A percentile compares a stretch with the other conserved stretches of the same genome.
Conservation (phyloP, 192 early-diverging fungal species). For the Coemansia sp. region DNA sequence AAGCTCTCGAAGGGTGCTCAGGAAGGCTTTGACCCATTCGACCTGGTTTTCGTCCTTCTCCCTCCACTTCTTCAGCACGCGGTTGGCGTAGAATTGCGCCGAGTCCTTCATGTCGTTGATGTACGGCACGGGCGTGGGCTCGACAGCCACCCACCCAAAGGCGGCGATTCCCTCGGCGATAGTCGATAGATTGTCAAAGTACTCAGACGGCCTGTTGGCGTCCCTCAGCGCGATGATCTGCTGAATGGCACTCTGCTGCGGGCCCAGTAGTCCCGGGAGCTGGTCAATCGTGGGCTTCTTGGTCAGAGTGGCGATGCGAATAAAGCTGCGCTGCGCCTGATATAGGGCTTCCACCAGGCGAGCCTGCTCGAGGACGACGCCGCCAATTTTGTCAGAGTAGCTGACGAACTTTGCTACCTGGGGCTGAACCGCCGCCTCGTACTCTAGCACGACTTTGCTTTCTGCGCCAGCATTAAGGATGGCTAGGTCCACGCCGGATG, state of each 20-base stretch:
- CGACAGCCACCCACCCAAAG: conserved; percentile 91
- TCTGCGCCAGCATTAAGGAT: conserved; percentile 39
- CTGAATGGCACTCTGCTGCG: conserved; percentile 71
- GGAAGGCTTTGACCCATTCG: conserved; percentile 82
- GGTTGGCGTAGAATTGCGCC: conserved; percentile 91
- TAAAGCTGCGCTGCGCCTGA: conserved; percentile 73
- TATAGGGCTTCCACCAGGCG: conserved; percentile 62
- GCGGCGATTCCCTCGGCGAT: conserved; percentile 90
- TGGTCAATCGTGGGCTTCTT: conserved; percentile 76
- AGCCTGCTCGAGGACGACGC: conserved; percentile 68
- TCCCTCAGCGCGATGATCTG: conserved; percentile 73
- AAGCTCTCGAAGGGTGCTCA: conserved; percentile 72
- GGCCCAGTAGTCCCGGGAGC: conserved; percentile 67
- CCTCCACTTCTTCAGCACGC: conserved; percentile 87
- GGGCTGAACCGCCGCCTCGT: conserved; percentile 56
- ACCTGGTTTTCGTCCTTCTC: conserved; percentile 87
- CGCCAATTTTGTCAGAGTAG: conserved; percentile 58
- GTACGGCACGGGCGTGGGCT: conserved; percentile 85
- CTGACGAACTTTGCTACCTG: conserved; percentile 45
- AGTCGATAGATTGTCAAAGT: conserved; percentile 81
- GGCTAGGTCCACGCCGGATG: conserved; percentile 22
- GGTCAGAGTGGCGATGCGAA: conserved; percentile 66
- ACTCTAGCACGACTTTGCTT: conserved; percentile 53
- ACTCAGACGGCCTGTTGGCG: conserved; percentile 72
- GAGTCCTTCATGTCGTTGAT: conserved; percentile 89